Base-by-base conservation (phyloP, 1,284 basidiomycete genomes). In the Phaffia rhodozyma region DNA sequence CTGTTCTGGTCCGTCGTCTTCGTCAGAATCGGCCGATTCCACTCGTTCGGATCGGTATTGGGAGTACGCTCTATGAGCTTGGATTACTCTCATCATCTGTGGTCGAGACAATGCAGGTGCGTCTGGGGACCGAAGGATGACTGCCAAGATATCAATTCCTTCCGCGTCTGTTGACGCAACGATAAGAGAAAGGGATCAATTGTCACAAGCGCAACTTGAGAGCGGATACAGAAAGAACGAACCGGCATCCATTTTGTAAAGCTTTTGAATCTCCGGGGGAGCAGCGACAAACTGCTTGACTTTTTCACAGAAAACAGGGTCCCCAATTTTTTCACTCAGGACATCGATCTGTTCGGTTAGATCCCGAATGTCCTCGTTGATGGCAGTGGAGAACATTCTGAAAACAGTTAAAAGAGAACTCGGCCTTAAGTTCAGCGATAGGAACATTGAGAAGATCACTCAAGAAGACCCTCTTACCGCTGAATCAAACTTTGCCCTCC, bases 351-450 rank as follows among this genome's bases (percentile, higher is more conserved):
- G 89, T 63, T 88, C 89, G 72, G 86, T 83, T 23, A 98, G 77
- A 5, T 83, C 82, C 66, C 83, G 85, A 49, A 90, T 87, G 73
- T 97, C 94, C 73, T 97, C 94, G 21, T 85, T 83, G 55, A 98
- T 76, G 0, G 88, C 91, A 66, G 87, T 87, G 0, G 90, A 91
- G 75, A 97, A 97, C 91, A 98, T 97, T 63, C 90, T 91, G 69
- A 11, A 51, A 11, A 11, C 32, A 25, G 5, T 29, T 30, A 16
- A 9, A 32, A 20, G 18, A 2, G 11, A 32, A 27, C 6, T 27
- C 6, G 18, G 5, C 18, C 6, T 9, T 53, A 7, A 34, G 18
- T 53, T 53, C 2, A 53, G 52, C 52, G 52, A 32, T n/a, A n/a
- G n/a, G n/a, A n/a, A n/a, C n/a, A n/a, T n/a, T n/a, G n/a, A 11